A percentile compares a stretch with the other conserved stretches of the same genome.
These are phyloP conservation scores for Termitomyces sp. DNA, from an alignment of 768 basidiomycete genomes.

Conservation along the genomic window DNA sequence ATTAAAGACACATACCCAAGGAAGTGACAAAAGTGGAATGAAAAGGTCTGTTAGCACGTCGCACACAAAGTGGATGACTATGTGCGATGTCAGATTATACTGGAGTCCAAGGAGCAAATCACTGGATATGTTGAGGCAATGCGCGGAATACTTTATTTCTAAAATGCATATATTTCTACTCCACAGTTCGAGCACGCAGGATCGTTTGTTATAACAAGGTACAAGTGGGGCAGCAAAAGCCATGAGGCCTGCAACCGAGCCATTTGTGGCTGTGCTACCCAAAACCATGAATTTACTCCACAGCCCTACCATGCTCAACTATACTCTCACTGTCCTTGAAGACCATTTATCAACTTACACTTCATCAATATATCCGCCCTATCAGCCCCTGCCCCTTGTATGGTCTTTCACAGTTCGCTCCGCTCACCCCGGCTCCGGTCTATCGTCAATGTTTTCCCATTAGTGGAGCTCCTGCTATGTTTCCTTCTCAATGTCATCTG, in stretches of 20 bases:
- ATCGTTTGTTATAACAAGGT: too few relatives aligned
- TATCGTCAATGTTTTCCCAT: too few relatives aligned
- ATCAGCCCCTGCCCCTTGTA: not conserved
- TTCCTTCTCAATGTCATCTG: too few relatives aligned
- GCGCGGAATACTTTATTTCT: not conserved
- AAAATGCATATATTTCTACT: not conserved
- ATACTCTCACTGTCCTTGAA: not conserved
- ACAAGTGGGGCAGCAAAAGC: not conserved
- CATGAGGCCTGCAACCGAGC: not conserved
- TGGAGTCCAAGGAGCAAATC: not conserved
- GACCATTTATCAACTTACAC: not conserved
- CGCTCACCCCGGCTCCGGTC: too few relatives aligned
- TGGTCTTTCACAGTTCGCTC: too few relatives aligned
- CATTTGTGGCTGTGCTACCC: not conserved
- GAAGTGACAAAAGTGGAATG: too few relatives aligned
- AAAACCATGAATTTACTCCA: not conserved
- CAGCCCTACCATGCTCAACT: too few relatives aligned
- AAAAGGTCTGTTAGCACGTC: too few relatives aligned
- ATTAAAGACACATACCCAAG: too few relatives aligned
- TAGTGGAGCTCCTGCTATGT: too few relatives aligned
- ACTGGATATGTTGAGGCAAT: not conserved
- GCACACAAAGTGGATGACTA: too few relatives aligned
- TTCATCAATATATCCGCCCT: too few relatives aligned
- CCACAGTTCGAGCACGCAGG: not conserved
- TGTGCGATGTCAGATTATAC: not conserved